Conservation (phyloP, 371 early-diverging fungal species). For the Funneliformis caledonium region DNA sequence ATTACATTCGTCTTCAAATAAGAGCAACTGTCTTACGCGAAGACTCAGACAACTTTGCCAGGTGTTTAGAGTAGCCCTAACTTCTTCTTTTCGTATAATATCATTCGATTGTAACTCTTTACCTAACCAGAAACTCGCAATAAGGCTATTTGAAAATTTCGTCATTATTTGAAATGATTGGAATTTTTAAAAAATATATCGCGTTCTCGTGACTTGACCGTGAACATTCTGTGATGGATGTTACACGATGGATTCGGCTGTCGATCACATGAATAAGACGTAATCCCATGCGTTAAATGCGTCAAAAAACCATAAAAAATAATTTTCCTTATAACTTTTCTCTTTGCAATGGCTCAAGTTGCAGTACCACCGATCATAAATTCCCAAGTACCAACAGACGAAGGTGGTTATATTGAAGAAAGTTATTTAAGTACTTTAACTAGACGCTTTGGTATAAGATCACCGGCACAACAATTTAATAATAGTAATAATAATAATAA, state of each 20-base stretch:
- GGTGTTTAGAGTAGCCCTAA: not conserved
- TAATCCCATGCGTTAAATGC: no score
- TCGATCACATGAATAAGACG: no score
- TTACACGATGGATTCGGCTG: no score
- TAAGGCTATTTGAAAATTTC: conserved; percentile 1
- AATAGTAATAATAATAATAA: not conserved
- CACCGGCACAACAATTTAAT: not conserved
- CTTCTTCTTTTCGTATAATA: not conserved
- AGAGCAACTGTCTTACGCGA: not conserved
- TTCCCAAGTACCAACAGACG: conserved; percentile 5
- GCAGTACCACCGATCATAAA: not conserved
- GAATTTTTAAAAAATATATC: no score
- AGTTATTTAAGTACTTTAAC: conserved; percentile 12
- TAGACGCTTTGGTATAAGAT: not conserved
- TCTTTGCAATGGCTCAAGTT: not conserved
- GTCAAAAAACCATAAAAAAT: not conserved
- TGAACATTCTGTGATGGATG: no score
- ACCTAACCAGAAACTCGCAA: conserved; percentile 9
- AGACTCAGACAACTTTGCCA: conserved; percentile 28
- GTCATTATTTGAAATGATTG: not conserved
- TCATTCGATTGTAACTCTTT: not conserved
- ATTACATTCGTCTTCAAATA: not conserved
- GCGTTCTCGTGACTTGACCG: no score
- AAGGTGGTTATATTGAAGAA: conserved; percentile 36
- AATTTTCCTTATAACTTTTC: not conserved